Base-by-base conservation (phyloP, 306 rosid species). In the Vicia sativa region DNA sequence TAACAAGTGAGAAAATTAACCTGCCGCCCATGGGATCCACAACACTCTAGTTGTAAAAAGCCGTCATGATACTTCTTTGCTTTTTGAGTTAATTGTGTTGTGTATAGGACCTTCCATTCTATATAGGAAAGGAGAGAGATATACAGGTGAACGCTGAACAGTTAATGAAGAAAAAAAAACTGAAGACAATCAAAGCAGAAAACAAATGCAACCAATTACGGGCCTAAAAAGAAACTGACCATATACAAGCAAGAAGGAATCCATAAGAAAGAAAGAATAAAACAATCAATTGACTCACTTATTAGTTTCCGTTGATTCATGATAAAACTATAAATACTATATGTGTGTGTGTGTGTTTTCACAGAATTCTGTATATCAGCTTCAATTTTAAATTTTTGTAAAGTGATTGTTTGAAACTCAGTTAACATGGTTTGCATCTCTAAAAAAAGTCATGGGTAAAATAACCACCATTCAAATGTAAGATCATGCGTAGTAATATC, bases 91-190 rank as follows among this genome's bases (percentile, higher is more conserved):
- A 86, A 59, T 53, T 88, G 89, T 42, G 87, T 39, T 62, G 97
- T 82, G 75, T 87, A 90, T 13, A 84, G 65, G 43, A 81, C 89
- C 74, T 84, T 80, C 92, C 95, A 84, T 79, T 86, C 97, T 90
- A 55, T 67, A 71, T 69, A 9, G 72, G 31, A 71, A 67, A 70
- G 34, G 29, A 49, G 69, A 49, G 76, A 46, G 41, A 68, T 38
- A 56, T 44, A 74, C 44, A 54, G 25, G 68, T 19, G 66, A 62
- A 21, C 21, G 41, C 14, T 67, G 66, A 67, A 46, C 57, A 67
- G 18, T 67, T 67, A 55, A 67, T 31, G 73, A 34, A 56, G 78
- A 37, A 9, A 45, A 9, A 11, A 25, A 70, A 26, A 62, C 26
- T 9, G 64, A 80, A 42, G 59, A 62, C 13, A 26, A 16, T 53